phyloP scores from a whole-genome alignment of 768 basidiomycete species.

The Naematelia aurantialba region DNA sequence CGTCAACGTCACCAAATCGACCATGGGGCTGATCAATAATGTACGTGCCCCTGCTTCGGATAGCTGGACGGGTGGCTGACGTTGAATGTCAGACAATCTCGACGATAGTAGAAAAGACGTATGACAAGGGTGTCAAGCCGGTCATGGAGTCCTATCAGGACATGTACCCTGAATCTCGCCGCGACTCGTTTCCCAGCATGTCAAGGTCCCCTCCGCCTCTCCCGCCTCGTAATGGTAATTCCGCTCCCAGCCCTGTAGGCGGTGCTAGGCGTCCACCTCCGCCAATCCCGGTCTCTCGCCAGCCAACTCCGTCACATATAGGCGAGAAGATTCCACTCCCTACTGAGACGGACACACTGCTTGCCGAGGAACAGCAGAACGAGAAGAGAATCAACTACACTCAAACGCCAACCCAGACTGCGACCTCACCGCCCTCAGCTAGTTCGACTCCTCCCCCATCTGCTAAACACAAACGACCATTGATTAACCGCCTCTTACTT shows the following conservation, averaged over 20 bases:
- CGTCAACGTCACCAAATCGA: slow-evolving; percentile 63
- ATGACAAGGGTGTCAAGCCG: slow-evolving; percentile 21
- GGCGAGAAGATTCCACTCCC: slow-evolving; percentile 12
- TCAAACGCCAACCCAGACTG: neutral
- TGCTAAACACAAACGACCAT: slow-evolving; percentile 14
- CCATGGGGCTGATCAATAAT: slow-evolving; percentile 60
- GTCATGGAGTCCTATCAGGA: slow-evolving; percentile 9
- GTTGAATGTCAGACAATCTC: slow-evolving; percentile 31
- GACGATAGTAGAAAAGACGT: slow-evolving; percentile 32
- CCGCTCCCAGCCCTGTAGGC: slow-evolving; percentile 3
- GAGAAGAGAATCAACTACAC: slow-evolving; percentile 1
- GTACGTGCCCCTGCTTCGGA: too few species aligned
- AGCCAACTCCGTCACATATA: slow-evolving; percentile 2
- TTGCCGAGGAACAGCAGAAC: slow-evolving; percentile 11
- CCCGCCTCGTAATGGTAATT: neutral
- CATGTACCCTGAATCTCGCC: neutral
- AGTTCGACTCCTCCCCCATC: slow-evolving; percentile 2
- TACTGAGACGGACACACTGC: slow-evolving; percentile 10
- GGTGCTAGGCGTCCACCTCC: neutral
- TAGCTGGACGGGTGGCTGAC: too few species aligned
- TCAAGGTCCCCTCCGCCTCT: neutral
- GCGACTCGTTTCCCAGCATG: neutral
- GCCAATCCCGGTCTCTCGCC: neutral
- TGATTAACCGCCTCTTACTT: slow-evolving; percentile 21
- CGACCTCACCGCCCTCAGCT: neutral